Percentiles rank a stretch among this genome's conserved stretches.
Conservation (phyloP, 2,329 filamentous ascomycete species). For the Alternaria atra region DNA sequence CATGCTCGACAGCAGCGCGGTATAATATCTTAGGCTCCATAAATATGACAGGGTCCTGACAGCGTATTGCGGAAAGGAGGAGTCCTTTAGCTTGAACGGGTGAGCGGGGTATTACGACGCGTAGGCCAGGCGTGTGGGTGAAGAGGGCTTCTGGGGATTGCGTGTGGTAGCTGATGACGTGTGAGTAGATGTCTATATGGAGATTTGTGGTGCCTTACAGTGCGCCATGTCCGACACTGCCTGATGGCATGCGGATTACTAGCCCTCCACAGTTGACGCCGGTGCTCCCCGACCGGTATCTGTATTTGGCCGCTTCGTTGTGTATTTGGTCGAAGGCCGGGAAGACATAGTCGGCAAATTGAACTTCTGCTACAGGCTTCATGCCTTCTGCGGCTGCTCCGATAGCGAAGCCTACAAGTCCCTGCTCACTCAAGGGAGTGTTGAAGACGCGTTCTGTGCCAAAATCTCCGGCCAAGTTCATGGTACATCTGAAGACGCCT, state of each 20-base stretch:
- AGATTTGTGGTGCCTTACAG: conserved; percentile 58
- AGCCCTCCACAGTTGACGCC: conserved; percentile 71
- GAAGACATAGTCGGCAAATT: conserved; percentile 94
- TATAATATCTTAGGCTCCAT: conserved; percentile 96
- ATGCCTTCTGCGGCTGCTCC: conserved; percentile 90
- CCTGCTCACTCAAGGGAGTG: conserved; percentile 92
- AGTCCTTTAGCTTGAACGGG: conserved; percentile 90
- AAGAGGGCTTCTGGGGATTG: conserved; percentile 91
- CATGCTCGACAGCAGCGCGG: conserved; percentile 89
- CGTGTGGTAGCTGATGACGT: conserved; percentile 71
- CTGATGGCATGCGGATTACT: conserved; percentile 89
- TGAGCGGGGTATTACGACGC: conserved; percentile 85
- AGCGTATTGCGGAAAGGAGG: conserved; percentile 76
- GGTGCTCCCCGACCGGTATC: conserved; percentile 74
- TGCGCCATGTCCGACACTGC: conserved; percentile 87
- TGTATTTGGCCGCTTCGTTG: conserved; percentile 89
- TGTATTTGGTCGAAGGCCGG: conserved; percentile 94
- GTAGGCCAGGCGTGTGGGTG: conserved; percentile 83
- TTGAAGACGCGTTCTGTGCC: conserved; percentile 93
- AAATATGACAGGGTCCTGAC: conserved; percentile 87
- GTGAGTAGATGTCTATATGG: conserved; percentile 12
- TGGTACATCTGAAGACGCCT: conserved; percentile 93
- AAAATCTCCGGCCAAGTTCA: conserved; percentile 87
- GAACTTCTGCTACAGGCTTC: conserved; percentile 91
- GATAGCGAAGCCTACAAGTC: conserved; percentile 92